Evolutionary conservation across 495 filamentous ascomycete genomes (phyloP).

Genomic region (Aspergillus heteromorphus): DNA sequence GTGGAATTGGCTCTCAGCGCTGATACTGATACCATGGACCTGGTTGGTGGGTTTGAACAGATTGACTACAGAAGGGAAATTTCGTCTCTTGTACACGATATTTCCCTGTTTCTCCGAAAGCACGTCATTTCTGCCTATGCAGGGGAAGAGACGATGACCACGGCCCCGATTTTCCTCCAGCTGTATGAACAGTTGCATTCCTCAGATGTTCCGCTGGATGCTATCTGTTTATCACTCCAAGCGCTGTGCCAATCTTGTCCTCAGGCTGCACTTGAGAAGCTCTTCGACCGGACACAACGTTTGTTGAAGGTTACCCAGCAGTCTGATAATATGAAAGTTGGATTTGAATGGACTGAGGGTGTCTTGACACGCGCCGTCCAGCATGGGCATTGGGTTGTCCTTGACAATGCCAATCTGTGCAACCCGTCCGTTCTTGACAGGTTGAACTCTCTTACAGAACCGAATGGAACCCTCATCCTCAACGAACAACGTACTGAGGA

Average conservation of each 20-base stretch:
- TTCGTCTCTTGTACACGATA: constrained; percentile 46
- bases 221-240: constrained; percentile 29
- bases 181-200: constrained; percentile 31
- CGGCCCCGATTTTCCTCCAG: constrained; percentile 28
- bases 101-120: constrained; percentile 50
- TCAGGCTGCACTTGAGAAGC: constrained; percentile 25
- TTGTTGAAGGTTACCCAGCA: constrained; percentile 39
- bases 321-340: constrained; percentile 57
- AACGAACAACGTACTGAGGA: constrained; percentile 84
- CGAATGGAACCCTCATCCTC: constrained; percentile 78
- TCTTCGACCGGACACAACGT: constrained; percentile 29
- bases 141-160: constrained; percentile 29
- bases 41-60: constrained; percentile 96
- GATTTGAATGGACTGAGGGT: constrained; percentile 95
- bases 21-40: constrained; percentile 93
- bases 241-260: constrained; percentile 25
- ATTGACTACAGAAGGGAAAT: constrained; percentile 69
- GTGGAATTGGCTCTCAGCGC: constrained; percentile 79
- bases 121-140: constrained; percentile 48
- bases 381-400: constrained; percentile 83
- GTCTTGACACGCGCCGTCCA: constrained; percentile 81
- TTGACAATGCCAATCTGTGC: constrained; percentile 96
- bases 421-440: constrained; percentile 91
- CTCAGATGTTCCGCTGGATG: constrained; percentile 29
- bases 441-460: constrained; percentile 90